Evolutionary conservation across 129 eudicot species (phyloP).

Genomic region (Scalesia atractyloides): DNA sequence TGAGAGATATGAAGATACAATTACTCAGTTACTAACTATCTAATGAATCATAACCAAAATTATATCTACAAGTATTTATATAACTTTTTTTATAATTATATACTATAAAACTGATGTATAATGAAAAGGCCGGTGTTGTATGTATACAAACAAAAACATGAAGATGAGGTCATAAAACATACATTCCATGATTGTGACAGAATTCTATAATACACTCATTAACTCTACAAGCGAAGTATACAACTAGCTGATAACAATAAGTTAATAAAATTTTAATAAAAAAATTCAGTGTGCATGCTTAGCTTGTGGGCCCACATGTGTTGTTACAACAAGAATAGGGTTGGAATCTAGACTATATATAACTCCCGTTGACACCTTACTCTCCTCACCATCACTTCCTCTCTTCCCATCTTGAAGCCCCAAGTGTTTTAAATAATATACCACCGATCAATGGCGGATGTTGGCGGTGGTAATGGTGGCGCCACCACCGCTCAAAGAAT

Average conservation of each 20-base stretch:
- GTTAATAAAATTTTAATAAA: neutral
- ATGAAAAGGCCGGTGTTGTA: no score
- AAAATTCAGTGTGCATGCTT: neutral
- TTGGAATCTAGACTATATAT: constrained; percentile 9
- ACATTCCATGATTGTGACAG: neutral
- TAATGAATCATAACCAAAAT: no score
- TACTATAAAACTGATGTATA: no score
- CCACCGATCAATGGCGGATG: constrained; percentile 24
- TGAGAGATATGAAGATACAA: no score
- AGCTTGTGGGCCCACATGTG: constrained; percentile 15
- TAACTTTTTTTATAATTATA: no score
- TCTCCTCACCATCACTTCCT: constrained; percentile 19
- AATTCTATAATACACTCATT: neutral
- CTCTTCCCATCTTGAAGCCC: neutral
- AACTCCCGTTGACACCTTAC: constrained; percentile 12
- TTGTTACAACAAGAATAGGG: neutral
- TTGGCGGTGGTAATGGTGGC: constrained; percentile 12
- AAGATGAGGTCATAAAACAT: no score
- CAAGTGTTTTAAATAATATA: constrained; percentile 12
- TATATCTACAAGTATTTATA: no score
- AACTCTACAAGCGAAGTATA: neutral
- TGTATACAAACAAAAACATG: no score
- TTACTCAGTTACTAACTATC: no score
- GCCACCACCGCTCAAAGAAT: constrained; percentile 23
- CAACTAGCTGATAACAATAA: neutral